Evolutionary conservation across 345 rosid species (phyloP), one percentile per base, ranked within the genome.

Genomic region (Noccaea caerulescens): DNA sequence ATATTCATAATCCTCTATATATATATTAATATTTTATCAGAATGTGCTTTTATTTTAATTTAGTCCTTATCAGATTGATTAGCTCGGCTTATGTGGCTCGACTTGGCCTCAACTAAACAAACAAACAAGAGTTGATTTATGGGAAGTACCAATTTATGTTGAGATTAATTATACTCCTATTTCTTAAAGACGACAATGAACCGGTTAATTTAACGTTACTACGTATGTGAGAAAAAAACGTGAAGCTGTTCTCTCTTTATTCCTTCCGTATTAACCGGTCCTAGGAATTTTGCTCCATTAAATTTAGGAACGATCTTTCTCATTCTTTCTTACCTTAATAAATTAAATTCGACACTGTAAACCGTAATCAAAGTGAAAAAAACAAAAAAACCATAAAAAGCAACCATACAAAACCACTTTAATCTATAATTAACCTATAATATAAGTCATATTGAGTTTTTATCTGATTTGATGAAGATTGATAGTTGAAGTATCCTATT

Each of bases 251-350:
- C 57, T 60, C 39, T 60, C 62, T 61, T 75, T 67, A 75, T 75
- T 75, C 78, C 58, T 75, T 75, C 78, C 78, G 78, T 75, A 62
- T 75, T 37, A 75, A 75, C 69, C 73, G 73, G 69, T 75, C 64
- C 64, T 75, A 75, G 69, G 78, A 75, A 75, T 53, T 75, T 75
- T 68, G 58, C 37, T 32, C 60, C 73, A 68, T 52, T 8, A 41
- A 59, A 67, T 52, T 52, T 75, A 14, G 73, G 58, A 53, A 23
- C 47, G 32, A 73, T 42, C 30, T 69, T 73, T 65, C 30, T 65
- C 30, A 49, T 73, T 66, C 62, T 65, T 65, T 50, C 53, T 58
- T 50, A 66, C 54, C 16, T 8, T 30, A 71, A 41, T 30, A 58
- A 25, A 13, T 14, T 25, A 25, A 18, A 20, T 68, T 37, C 2